Evolutionary conservation across 257 asterid genomes (phyloP), one percentile per base, ranked within the genome.

Genomic region (Coffea canephora): DNA sequence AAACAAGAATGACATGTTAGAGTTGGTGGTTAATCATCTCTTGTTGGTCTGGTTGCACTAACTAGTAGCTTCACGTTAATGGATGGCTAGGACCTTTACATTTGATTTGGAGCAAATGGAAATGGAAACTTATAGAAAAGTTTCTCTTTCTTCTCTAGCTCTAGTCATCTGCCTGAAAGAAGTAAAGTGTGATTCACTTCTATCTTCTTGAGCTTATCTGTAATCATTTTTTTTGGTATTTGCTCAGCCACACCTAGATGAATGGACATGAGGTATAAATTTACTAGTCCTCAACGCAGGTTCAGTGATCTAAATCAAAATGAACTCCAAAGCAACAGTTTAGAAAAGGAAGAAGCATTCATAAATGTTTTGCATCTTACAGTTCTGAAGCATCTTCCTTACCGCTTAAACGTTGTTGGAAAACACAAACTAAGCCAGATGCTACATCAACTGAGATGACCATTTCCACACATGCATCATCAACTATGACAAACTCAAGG

Each of bases 341-440:
- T 21, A 6, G 31, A 59, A 21, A 57, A 59, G 8, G 13, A 6
- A 59, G 66, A 10, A 59, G 12, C 27, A 59, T 23, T 21, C 21
- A 21, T 5, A 6, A 12, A 59, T 23, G 66, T 8, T 59, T 59
- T 18, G 9, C 19, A 55, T 18, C 25, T 55, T 55, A 6, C 64
- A 55, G 25, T 27, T 16, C 19, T 55, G 6, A 41, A 13, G 74
- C 61, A 61, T 57, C 67, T 75, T 71, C 49, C 85, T 45, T 88
- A 89, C 98, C 94, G 73, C 74, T 78, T 62, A 89, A 82, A 84
- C 84, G 87, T 81, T 88, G 97, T 54, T 34, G 87, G 41, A 94
- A 89, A 82, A 88, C 91, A 57, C 87, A 83, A 84, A 88, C 89
- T 57, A 94, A 82, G 62, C 92, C 97, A 54, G 94, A 84, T 84